Evolutionary conservation across 441 rosid species (phyloP).

Genomic region (Gossypium aridum): DNA sequence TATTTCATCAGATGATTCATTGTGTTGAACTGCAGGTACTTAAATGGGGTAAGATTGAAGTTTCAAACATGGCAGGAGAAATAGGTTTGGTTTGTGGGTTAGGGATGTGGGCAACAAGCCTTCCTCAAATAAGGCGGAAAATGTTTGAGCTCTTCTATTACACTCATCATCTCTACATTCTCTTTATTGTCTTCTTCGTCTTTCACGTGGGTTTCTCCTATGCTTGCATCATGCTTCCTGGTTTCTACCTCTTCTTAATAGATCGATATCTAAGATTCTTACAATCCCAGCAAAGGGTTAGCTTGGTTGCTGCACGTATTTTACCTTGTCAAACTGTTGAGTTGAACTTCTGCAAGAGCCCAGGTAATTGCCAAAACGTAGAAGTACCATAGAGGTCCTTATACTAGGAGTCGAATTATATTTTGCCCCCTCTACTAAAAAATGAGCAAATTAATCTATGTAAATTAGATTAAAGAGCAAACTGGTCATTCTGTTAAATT

Average conservation of each 20-base stretch:
- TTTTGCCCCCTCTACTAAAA: too few relatives aligned
- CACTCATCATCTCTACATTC: conserved; percentile 45
- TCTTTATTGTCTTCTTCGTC: conserved; percentile 37
- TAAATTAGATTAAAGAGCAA: too few relatives aligned
- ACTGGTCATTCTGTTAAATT: too few relatives aligned
- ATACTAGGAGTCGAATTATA: too few relatives aligned
- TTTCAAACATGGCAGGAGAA: conserved; percentile 2
- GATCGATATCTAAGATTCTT: conserved; percentile 45
- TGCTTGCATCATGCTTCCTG: conserved; percentile 41
- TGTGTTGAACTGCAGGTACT: background rate
- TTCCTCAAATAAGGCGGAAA: conserved; percentile 26
- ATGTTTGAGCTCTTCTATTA: conserved; percentile 55
- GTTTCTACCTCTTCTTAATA: conserved; percentile 50
- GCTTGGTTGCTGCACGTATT: conserved; percentile 38
- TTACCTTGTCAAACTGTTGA: conserved; percentile 39
- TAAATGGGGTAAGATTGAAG: background rate
- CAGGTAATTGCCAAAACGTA: conserved; percentile 15
- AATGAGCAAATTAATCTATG: too few relatives aligned
- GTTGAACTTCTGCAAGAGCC: conserved; percentile 44
- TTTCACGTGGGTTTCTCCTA: conserved; percentile 44
- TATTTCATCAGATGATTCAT: too few relatives aligned
- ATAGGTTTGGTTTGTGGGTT: conserved; percentile 8
- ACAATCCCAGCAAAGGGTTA: conserved; percentile 35
- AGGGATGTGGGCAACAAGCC: conserved; percentile 5
- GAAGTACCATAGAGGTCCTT: background rate